Evolutionary conservation across 208 protist species (phyloP).

Genomic region (Trypanosoma conorhini): DNA sequence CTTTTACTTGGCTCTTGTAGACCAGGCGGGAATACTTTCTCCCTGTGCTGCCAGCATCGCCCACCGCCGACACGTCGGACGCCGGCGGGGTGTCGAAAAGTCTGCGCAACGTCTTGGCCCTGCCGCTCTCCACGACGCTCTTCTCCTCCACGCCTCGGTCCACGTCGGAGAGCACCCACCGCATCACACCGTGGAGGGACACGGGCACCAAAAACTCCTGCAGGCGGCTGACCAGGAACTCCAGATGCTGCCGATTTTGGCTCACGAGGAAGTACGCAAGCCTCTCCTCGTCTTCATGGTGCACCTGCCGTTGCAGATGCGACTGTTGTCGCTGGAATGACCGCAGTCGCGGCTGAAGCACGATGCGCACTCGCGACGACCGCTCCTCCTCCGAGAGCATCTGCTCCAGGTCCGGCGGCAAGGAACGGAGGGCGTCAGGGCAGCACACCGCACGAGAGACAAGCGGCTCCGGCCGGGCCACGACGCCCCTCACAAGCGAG

Average conservation of each 20-base stretch:
- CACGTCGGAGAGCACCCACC: conserved; percentile 85
- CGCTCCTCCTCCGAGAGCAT: conserved; percentile 73
- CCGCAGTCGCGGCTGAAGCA: conserved; percentile 76
- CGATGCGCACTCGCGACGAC: conserved; percentile 70
- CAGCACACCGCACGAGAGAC: conserved; percentile 44
- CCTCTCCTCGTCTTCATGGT: conserved; percentile 31
- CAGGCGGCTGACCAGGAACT: conserved; percentile 53
- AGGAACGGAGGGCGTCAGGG: conserved; percentile 33
- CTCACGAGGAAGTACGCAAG: conserved; percentile 84
- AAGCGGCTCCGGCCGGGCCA: conserved; percentile 25
- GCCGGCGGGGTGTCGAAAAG: conserved; percentile 27
- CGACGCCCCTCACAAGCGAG: not conserved
- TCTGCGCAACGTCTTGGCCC: conserved; percentile 19
- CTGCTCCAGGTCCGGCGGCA: conserved; percentile 50
- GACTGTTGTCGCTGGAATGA: conserved; percentile 35
- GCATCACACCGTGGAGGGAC: conserved; percentile 55
- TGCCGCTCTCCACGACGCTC: conserved; percentile 29
- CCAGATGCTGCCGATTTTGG: conserved; percentile 67
- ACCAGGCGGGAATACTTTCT: conserved; percentile 40
- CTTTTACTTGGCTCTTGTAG: conserved; percentile 77
- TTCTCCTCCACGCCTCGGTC: conserved; percentile 54
- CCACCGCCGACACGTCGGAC: not conserved
- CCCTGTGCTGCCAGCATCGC: not conserved
- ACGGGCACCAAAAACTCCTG: conserved; percentile 73
- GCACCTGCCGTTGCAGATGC: conserved; percentile 1